Base-by-base conservation (phyloP, 2,329 filamentous ascomycete genomes). In the Fusarium dlaminii region DNA sequence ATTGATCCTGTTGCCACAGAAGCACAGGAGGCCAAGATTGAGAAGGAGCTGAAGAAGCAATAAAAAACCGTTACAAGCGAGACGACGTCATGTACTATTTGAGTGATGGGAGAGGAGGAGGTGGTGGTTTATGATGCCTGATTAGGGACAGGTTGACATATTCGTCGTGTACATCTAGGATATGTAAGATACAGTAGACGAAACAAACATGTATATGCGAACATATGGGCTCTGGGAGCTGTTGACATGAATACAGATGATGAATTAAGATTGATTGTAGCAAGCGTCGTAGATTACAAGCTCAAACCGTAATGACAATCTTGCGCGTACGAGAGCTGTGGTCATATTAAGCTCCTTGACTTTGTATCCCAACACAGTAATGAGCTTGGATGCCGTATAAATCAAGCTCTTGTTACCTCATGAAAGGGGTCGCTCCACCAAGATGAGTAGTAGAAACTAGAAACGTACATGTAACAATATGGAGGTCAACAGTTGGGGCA, bases 131-230 rank as follows among this genome's bases (percentile, higher is more conserved):
- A 52, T 63, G 59, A 52, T 62, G 24, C 52, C 63, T 40, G 34
- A 30, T 39, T 40, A 56, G 46, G 30, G 63, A 67, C 27, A 45
- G 51, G 45, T 60, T 65, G 63, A 65, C 30, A 39, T 63, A 59
- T 67, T 74, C 64, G 71, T 64, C 66, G 63, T 78, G 77, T 78
- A 78, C 62, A 78, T 73, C 63, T 75, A 76, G 68, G 70, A 70
- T 46, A 75, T 78, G 74, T 78, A 78, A 76, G 69, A 78, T 78
- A 78, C 51, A 70, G 63, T 65, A 66, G 63, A 69, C 63, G 63
- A 74, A 51, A n/a, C 43, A 58, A 46, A 70, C 46, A 55, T 55
- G 62, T 40, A 68, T 59, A 57, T 67, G 52, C 32, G 49, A 59
- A 48, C 63, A 49, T 55, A 64, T 48, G 46, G 58, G 34, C 34